phyloP scores from a whole-genome alignment of 352 stramenopile genomes.

The Phytophthora sp. region DNA sequence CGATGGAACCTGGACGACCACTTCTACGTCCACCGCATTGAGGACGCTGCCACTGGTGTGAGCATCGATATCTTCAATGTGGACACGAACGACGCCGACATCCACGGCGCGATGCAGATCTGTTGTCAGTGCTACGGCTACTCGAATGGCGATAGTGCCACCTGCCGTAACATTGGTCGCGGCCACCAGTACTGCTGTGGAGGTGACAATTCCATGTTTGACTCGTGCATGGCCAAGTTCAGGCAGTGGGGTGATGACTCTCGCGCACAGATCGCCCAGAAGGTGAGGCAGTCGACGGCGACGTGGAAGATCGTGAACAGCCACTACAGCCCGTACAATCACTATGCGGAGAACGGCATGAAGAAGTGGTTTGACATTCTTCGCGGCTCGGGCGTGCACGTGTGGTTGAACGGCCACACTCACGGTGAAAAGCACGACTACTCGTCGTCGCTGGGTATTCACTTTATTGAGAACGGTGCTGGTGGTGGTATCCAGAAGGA shows the following conservation, averaged over 20 bases:
- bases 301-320: constrained; percentile 34
- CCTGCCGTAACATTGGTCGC: constrained; percentile 2
- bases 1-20: constrained; percentile 16
- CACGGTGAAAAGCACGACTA: constrained; percentile 33
- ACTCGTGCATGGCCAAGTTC: constrained; percentile 22
- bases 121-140: constrained; percentile 32
- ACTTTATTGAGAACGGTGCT: constrained; percentile 32
- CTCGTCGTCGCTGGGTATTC: constrained; percentile 16
- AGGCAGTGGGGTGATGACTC: constrained; percentile 19
- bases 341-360: constrained; percentile 27
- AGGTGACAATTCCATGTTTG: constrained; percentile 22
- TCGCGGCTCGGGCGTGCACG: constrained; percentile 7
- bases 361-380: constrained; percentile 32
- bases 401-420: constrained; percentile 29
- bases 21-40: constrained; percentile 12
- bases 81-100: constrained; percentile 22
- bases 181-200: constrained; percentile 21
- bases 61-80: constrained; percentile 29
- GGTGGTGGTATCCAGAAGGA: constrained; percentile 33
- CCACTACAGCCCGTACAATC: constrained; percentile 24
- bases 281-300: constrained; percentile 27
- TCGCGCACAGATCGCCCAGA: constrained; percentile 13
- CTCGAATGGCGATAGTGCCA: constrained; percentile 16
- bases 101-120: constrained; percentile 13
- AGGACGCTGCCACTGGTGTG: constrained; percentile 4